Evolutionary conservation across 2,329 filamentous ascomycete genomes (phyloP).

Genomic region (Phaeomoniella chlamydospora): DNA sequence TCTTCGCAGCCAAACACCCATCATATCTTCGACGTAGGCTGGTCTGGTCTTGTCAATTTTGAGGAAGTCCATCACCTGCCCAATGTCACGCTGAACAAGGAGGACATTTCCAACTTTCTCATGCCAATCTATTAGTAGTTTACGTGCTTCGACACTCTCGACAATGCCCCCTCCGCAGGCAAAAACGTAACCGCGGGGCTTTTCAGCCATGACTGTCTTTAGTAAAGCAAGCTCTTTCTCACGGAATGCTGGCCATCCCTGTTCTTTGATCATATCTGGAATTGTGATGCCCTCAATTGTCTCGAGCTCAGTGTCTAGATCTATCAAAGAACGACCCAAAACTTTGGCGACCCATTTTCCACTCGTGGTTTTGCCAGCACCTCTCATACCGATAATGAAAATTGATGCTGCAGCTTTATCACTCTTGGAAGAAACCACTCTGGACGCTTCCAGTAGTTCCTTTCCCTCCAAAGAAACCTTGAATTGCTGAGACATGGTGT

Average conservation of each 20-base stretch:
- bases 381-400: constrained; percentile 94
- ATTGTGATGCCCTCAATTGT: constrained; percentile 58
- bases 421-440: constrained; percentile 20
- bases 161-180: constrained; percentile 92
- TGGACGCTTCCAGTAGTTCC: constrained; percentile 33
- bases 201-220: constrained; percentile 57
- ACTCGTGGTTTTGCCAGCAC: constrained; percentile 89
- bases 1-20: constrained; percentile 75
- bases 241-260: constrained; percentile 82
- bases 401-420: constrained; percentile 48
- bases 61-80: constrained; percentile 77
- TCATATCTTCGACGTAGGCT: constrained; percentile 85
- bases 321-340: constrained; percentile 63
- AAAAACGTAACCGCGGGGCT: constrained; percentile 64
- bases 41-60: constrained; percentile 79
- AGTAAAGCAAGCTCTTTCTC: constrained; percentile 63
- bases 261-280: constrained; percentile 65
- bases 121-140: constrained; percentile 59
- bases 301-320: constrained; percentile 82
- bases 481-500: constrained; percentile 67
- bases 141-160: constrained; percentile 65
- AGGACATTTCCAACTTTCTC: constrained; percentile 70
- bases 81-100: constrained; percentile 74
- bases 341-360: constrained; percentile 71
- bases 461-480: constrained; percentile 61